These are phyloP conservation scores for Cadophora luteo-olivacea DNA, from an alignment of 2,329 filamentous ascomycete genomes.

Conservation along the genomic window DNA sequence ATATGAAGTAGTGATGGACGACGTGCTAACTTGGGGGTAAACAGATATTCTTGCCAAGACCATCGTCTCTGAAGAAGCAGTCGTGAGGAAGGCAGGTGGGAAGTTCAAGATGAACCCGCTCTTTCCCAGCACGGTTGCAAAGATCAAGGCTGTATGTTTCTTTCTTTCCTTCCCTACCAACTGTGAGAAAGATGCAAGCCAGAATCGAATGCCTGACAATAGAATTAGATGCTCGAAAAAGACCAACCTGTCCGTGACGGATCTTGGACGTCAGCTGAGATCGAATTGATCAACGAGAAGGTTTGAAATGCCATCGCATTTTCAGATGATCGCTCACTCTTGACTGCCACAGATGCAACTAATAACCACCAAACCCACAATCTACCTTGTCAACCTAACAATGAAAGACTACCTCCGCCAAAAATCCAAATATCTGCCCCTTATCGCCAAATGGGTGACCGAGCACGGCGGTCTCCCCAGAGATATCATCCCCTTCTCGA, in stretches of 20 bases:
- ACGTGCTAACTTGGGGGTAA: neutral
- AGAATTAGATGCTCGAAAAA: conserved; percentile 47
- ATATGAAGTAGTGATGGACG: no score
- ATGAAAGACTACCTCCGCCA: conserved; percentile 56
- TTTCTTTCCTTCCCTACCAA: neutral
- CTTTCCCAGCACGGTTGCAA: conserved; percentile 51
- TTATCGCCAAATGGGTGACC: conserved; percentile 54
- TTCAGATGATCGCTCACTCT: no score
- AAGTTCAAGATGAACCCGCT: conserved; percentile 55
- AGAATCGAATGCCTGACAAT: no score
- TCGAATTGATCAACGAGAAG: conserved; percentile 54
- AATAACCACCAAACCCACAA: conserved; percentile 53
- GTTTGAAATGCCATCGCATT: conserved; percentile 34
- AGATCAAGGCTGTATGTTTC: conserved; percentile 46
- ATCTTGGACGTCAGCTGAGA: conserved; percentile 51
- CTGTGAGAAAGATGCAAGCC: no score
- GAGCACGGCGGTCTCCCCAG: conserved; percentile 50
- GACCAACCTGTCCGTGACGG: conserved; percentile 52
- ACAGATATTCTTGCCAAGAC: conserved; percentile 50
- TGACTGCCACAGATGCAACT: conserved; percentile 42
- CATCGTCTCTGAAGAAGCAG: conserved; percentile 49
- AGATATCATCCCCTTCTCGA: conserved; percentile 53
- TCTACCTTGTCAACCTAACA: conserved; percentile 54
- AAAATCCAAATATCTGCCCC: conserved; percentile 54
- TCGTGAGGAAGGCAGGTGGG: conserved; percentile 51